Evolutionary conservation across 106 monocot species (phyloP), one percentile per base, ranked within the genome.

Genomic region (Acanthochlamys bracteata): DNA sequence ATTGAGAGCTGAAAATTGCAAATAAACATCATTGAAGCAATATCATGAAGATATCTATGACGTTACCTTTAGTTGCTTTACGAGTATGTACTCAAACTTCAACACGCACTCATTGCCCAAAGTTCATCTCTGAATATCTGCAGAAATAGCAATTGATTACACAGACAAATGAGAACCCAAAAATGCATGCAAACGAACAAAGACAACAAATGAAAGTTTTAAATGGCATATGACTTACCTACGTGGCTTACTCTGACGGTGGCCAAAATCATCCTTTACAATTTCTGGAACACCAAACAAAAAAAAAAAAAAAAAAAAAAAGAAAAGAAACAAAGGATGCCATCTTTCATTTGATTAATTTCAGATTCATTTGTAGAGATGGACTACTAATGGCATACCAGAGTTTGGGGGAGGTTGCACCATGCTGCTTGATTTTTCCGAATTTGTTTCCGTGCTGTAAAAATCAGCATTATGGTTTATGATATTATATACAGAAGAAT

Each of bases 181-280:
- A 13, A 13, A 8, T 8, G 49, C 10, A 17, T 4, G 15, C 49
- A 49, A 10, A 49, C 15, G 3, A 49, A 49, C 8, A 68, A 51
- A 16, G 40, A 23, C 25, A 57, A 24, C 46, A 60, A 63, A 56
- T 60, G 12, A 14, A 25, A 20, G 65, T 21, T 20, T 63, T 24
- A 43, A 8, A 25, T 11, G 33, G 4, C 27, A 17, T 64, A 76
- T 22, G 8, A 70, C 77, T 72, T 80, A 59, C 96, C 96, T 88
- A 23, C 91, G 91, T 60, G 96, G 96, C 71, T 98, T 98, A 66
- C 85, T 91, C 68, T 91, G 96, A 10, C 88, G 91, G 54, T 91
- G 88, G 11, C 76, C 80, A 73, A 74, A 66, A 75, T 98, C 96
- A 55, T 91, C 95, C 66, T 80, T 78, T 52, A 69, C 76, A 61